A percentile compares a stretch with the other conserved stretches of the same genome.
Evolutionary conservation across 257 asterid genomes (phyloP).

Genomic region (Primulina huaijiensis): DNA sequence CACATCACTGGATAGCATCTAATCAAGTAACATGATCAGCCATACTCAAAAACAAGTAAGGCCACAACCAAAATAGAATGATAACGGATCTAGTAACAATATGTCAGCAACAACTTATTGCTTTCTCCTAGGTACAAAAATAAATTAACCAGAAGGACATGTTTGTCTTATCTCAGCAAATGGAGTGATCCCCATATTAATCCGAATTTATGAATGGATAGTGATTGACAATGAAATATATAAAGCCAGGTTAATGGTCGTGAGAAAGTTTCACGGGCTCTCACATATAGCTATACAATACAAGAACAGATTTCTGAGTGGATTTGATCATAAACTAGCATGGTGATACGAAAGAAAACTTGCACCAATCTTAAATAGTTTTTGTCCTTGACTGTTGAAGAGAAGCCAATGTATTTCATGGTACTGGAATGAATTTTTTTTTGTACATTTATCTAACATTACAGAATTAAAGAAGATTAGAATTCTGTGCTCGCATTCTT

Average conservation of each 20-base stretch:
- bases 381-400: neutral
- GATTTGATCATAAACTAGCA: neutral
- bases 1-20: slow-evolving; percentile 3
- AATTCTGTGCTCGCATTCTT: neutral
- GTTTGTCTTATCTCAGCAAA: neutral
- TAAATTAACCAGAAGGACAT: neutral
- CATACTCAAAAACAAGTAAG: neutral
- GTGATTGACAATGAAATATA: neutral
- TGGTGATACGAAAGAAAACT: neutral
- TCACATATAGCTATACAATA: neutral
- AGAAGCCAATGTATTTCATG: neutral
- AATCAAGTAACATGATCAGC: slow-evolving; percentile 7
- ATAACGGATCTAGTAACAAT: slow-evolving; percentile 2
- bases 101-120: slow-evolving; percentile 17
- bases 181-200: slow-evolving; percentile 5
- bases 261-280: neutral
- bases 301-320: neutral
- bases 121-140: neutral
- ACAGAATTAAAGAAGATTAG: neutral
- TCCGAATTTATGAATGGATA: neutral
- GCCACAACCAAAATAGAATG: neutral
- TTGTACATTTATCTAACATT: neutral
- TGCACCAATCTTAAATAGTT: neutral
- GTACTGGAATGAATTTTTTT: neutral
- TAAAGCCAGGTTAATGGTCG: slow-evolving; percentile 9